Evolutionary conservation across 164 flowering plant species (phyloP).

Genomic region (Aristolochia californica): DNA sequence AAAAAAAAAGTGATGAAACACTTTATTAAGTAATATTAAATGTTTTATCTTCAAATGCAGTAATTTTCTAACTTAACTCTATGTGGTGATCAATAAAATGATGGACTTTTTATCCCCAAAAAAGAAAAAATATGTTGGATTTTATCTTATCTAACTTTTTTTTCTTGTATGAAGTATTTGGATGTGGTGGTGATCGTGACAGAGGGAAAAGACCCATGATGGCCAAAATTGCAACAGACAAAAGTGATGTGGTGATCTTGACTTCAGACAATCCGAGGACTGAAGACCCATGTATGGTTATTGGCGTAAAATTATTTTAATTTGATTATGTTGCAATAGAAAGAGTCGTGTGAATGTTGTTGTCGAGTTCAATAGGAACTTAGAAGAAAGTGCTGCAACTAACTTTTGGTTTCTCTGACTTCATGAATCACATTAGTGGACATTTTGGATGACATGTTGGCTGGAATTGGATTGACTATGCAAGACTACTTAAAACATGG

Average conservation of each 20-base stretch:
- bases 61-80: too few relatives aligned
- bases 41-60: too few relatives aligned
- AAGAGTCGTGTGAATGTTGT: too few relatives aligned
- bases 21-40: too few relatives aligned
- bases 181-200: constrained; percentile 26
- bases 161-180: constrained; percentile 20
- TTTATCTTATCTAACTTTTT: constrained; percentile 11
- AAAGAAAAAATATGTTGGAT: too few relatives aligned
- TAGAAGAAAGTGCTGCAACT: neutral
- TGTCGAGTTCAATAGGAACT: neutral
- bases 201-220: constrained; percentile 69
- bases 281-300: constrained; percentile 84
- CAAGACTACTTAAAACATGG: constrained; percentile 86
- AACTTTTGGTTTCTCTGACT: neutral
- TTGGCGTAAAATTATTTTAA: neutral
- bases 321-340: too few relatives aligned
- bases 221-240: constrained; percentile 93
- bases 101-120: too few relatives aligned
- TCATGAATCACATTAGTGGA: constrained; percentile 46
- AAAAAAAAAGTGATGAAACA: too few relatives aligned
- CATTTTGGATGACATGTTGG: constrained; percentile 94
- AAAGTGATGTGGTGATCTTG: constrained; percentile 82
- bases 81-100: too few relatives aligned
- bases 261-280: constrained; percentile 90
- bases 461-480: constrained; percentile 96